Evolutionary conservation across 148 eudicot genomes (phyloP).

Genomic region (Rhododendron kiyosumense): DNA sequence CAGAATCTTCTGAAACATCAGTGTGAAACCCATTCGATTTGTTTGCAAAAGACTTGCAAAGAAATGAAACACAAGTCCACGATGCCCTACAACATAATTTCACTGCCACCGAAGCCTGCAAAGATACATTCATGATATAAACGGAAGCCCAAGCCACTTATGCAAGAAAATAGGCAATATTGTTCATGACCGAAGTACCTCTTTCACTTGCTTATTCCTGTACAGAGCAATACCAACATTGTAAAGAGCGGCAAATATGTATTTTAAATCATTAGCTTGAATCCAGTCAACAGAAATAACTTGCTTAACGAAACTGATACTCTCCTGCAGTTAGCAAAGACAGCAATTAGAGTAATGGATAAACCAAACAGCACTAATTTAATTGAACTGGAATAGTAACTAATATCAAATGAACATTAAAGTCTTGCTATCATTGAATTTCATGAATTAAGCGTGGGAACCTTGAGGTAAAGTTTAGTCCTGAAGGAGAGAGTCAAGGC

Average conservation of each 20-base stretch:
- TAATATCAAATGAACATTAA: background rate
- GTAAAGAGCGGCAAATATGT: slow-evolving; percentile 52
- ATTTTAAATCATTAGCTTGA: slow-evolving; percentile 48
- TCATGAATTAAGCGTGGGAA: slow-evolving; percentile 11
- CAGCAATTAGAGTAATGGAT: slow-evolving; percentile 16
- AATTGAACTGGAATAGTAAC: background rate
- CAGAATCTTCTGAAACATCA: slow-evolving; percentile 42
- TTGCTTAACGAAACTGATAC: slow-evolving; percentile 36
- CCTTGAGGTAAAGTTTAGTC: slow-evolving; percentile 41
- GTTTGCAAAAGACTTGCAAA: slow-evolving; percentile 39
- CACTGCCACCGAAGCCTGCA: slow-evolving; percentile 61
- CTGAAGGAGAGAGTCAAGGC: slow-evolving; percentile 57
- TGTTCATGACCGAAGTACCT: slow-evolving; percentile 38
- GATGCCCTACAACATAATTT: slow-evolving; percentile 64
- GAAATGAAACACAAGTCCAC: slow-evolving; percentile 56
- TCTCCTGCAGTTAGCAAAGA: slow-evolving; percentile 45
- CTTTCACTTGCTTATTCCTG: slow-evolving; percentile 41
- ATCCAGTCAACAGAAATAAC: slow-evolving; percentile 54
- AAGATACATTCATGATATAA: background rate
- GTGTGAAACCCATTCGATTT: slow-evolving; percentile 26
- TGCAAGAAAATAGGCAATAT: background rate
- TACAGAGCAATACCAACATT: slow-evolving; percentile 55
- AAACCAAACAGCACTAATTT: background rate
- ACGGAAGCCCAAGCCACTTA: background rate
- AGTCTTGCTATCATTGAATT: background rate